A percentile compares a stretch with the other conserved stretches of the same genome.
phyloP scores from a whole-genome alignment of 495 filamentous ascomycete species.

The Talaromyces thailandensis region DNA sequence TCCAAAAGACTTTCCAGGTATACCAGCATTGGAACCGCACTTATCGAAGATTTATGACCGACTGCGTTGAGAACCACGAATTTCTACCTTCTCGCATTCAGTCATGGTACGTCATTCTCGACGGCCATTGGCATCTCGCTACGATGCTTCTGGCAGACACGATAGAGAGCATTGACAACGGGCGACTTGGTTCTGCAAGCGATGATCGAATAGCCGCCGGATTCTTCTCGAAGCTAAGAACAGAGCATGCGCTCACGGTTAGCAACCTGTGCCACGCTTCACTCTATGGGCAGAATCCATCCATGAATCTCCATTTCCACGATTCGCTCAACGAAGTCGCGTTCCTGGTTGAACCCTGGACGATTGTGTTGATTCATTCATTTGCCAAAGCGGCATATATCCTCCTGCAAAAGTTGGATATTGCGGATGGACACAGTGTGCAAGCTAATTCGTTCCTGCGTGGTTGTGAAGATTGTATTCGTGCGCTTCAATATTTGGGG shows the following conservation, averaged over 20 bases:
- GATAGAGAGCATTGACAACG: slow-evolving; percentile 29
- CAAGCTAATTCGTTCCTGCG: slow-evolving; percentile 8
- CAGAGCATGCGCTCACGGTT: slow-evolving; percentile 22
- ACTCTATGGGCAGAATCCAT: slow-evolving; percentile 8
- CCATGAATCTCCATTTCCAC: slow-evolving; percentile 12
- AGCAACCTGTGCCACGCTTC: slow-evolving; percentile 28
- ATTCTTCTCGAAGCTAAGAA: slow-evolving; percentile 21
- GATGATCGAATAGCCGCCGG: slow-evolving; percentile 15
- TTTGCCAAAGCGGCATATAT: slow-evolving; percentile 28
- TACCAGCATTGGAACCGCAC: slow-evolving; percentile 34
- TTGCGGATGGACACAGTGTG: background rate
- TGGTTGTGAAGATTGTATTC: slow-evolving; percentile 24
- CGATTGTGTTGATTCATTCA: slow-evolving; percentile 30
- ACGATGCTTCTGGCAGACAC: slow-evolving; percentile 34
- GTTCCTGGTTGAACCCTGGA: slow-evolving; percentile 39
- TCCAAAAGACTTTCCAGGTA: slow-evolving; percentile 25
- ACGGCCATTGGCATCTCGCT: slow-evolving; percentile 40
- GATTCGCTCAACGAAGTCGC: slow-evolving; percentile 23
- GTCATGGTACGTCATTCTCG: slow-evolving; percentile 39
- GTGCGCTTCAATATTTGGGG: slow-evolving; percentile 31
- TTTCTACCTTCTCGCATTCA: slow-evolving; percentile 32
- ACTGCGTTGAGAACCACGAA: slow-evolving; percentile 32
- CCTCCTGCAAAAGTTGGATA: background rate
- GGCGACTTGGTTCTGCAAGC: slow-evolving; percentile 12
- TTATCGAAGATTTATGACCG: slow-evolving; percentile 33